Percentiles rank a stretch among this genome's conserved stretches.
Evolutionary conservation across 345 rosid species (phyloP).

Genomic region (Gossypium bickii): DNA sequence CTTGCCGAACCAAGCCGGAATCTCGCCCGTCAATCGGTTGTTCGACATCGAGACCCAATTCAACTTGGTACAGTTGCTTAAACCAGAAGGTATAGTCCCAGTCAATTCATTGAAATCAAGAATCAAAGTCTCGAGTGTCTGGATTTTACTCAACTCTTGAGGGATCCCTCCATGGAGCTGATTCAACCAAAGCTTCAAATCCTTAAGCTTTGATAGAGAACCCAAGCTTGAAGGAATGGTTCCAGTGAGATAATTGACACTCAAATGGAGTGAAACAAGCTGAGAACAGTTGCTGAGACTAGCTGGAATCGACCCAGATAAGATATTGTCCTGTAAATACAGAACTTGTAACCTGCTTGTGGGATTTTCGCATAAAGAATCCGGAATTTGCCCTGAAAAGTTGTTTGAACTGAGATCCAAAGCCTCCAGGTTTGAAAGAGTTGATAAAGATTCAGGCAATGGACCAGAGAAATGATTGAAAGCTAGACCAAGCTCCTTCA

Average conservation of each 20-base stretch:
- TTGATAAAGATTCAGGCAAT: conserved; percentile 62
- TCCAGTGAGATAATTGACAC: conserved; percentile 76
- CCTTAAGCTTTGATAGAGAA: conserved; percentile 55
- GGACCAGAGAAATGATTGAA: conserved; percentile 56
- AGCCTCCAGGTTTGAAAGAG: conserved; percentile 43
- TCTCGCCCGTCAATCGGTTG: conserved; percentile 66
- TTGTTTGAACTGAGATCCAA: conserved; percentile 85
- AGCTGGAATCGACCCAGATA: conserved; percentile 63
- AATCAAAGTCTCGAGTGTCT: conserved; percentile 64
- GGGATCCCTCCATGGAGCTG: conserved; percentile 84
- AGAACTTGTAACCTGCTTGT: conserved; percentile 48
- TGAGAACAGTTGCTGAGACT: conserved; percentile 77
- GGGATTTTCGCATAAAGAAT: conserved; percentile 50
- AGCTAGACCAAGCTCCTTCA: conserved; percentile 54
- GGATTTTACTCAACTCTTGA: conserved; percentile 48
- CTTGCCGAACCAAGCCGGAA: conserved; percentile 73
- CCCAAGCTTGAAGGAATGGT: conserved; percentile 82
- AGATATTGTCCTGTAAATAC: conserved; percentile 65
- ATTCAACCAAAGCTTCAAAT: conserved; percentile 83
- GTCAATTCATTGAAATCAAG: conserved; percentile 83
- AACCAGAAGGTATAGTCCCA: conserved; percentile 61
- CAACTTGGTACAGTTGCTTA: conserved; percentile 69
- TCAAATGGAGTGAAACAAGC: conserved; percentile 76
- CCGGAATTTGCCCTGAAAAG: conserved; percentile 58
- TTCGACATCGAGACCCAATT: conserved; percentile 92